Base-by-base conservation (phyloP, 2,329 filamentous ascomycete genomes). In the Aspergillus phoenicis region DNA sequence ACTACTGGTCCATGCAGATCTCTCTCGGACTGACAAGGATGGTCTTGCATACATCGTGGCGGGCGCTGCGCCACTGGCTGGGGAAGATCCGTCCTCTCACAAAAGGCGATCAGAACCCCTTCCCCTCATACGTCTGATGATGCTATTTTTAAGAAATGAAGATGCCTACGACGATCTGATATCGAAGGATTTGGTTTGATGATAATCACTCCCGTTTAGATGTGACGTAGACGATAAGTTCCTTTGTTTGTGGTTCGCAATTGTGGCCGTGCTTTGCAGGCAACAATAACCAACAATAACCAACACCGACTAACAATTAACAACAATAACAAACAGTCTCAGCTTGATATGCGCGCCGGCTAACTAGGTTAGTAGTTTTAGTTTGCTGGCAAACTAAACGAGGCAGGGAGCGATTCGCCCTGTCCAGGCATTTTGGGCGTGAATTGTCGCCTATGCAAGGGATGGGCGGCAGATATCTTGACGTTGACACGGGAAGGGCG, bases 11-110 rank as follows among this genome's bases (percentile, higher is more conserved):
- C 24, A 54, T 36, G 33, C 26, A 58, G 30, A 54, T 54, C 43
- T 36, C 33, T 36, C n/a, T 53, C 51, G 30, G 30, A 53, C 33
- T 11, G 38, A 53, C 30, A 20, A 24, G 36, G 49, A 10, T 24
- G 30, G 17, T 33, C 30, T 52, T 52, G 33, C 49, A 41, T 41
- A 41, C 20, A 17, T 17, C 52, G 22, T 55, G 22, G 52, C 53
- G 53, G 33, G 28, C n/a, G 51, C 61, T 60, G 61, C 58, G 61
- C 58, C 61, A 62, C 58, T 15, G 30, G 36, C 33, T 36, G 49
- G 48, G n/a, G 26, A 17, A 49, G 45, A 51, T 30, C 47, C 26
- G 47, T n/a, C 47, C 47, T 36, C 33, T 36, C 47, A 30, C 30
- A 10, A 17, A 15, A 51, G 26, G 47, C 26, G 33, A 13, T 36